Base-by-base conservation (phyloP, 1,139 yeast species). In the Saccharomycopsis phalli region DNA sequence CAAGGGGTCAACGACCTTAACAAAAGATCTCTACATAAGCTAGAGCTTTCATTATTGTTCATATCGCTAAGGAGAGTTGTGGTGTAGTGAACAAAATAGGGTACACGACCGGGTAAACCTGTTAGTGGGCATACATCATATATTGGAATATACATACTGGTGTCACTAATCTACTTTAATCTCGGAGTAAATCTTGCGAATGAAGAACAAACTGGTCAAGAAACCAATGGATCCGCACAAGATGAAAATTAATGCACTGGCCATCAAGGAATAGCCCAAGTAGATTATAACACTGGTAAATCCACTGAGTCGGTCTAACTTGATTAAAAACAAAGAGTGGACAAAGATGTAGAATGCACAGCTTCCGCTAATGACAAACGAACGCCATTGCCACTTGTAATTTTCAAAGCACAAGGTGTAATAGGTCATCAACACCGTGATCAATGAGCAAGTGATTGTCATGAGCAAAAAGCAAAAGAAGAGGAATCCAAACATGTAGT, bases 361-460 rank as follows among this genome's bases (percentile, higher is more conserved):
- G 21, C 96, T 94, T 39, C 95, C 97, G 22, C 95, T 93, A 46
- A 87, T 71, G 53, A 81, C 72, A 53, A 88, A 69, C 7, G 95
- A 76, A 59, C 88, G 78, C 98, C 98, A 91, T 57, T 87, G 96
- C 99, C 99, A 91, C 59, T 78, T 76, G 66, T 93, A 88, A 60
- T 91, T 84, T 58, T 91, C 98, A 34, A 87, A 68, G 57, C 95
- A 86, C 49, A 93, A 70, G 8, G 88, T 73, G 65, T 83, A 82
- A 62, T 91, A 91, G 30, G 83, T 75, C 65, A 87, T 72, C 52
- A 91, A 67, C 17, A 87, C 66, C 0, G 95, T 80, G 34, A 87
- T 87, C 49, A 91, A 69, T 16, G 83, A 70, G 5, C 95, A 81
- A 8, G 96, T 87, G 53, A 82, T 56, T 13, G 84, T 65, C 86